Evolutionary conservation across 768 basidiomycete species (phyloP).

Genomic region (Trametopsis cervina): DNA sequence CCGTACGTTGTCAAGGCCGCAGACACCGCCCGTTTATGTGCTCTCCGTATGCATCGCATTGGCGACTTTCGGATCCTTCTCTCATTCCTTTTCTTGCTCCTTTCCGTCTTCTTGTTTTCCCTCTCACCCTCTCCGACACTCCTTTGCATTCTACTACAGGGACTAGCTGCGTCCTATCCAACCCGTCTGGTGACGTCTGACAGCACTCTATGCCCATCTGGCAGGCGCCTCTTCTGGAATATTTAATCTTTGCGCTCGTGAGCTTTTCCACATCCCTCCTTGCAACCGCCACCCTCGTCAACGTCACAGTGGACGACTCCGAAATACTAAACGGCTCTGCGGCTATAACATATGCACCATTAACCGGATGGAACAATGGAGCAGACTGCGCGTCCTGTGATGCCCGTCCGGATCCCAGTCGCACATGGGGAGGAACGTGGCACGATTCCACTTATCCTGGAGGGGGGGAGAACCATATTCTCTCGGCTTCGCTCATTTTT

Average conservation of each 20-base stretch:
- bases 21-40: neutral
- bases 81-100: neutral
- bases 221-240: neutral
- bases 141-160: neutral
- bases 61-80: neutral
- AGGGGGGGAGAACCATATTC: neutral
- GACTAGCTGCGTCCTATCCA: too few relatives aligned
- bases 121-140: neutral
- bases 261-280: neutral
- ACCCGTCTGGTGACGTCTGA: neutral
- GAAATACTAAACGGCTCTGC: slow-evolving; percentile 26
- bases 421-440: slow-evolving; percentile 26
- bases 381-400: slow-evolving; percentile 23
- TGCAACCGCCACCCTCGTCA: slow-evolving; percentile 21
- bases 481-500: slow-evolving; percentile 12
- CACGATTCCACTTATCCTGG: slow-evolving; percentile 24
- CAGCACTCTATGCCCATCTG: neutral
- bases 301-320: slow-evolving; percentile 38
- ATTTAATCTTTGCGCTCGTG: neutral
- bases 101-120: neutral
- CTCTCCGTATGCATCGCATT: neutral
- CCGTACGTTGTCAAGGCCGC: neutral
- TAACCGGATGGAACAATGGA: slow-evolving; percentile 27
- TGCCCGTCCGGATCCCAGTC: slow-evolving; percentile 18
- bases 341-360: slow-evolving; percentile 27